Base-by-base conservation (phyloP, 768 basidiomycete genomes). In the Chalciporus pseudorubinellus region DNA sequence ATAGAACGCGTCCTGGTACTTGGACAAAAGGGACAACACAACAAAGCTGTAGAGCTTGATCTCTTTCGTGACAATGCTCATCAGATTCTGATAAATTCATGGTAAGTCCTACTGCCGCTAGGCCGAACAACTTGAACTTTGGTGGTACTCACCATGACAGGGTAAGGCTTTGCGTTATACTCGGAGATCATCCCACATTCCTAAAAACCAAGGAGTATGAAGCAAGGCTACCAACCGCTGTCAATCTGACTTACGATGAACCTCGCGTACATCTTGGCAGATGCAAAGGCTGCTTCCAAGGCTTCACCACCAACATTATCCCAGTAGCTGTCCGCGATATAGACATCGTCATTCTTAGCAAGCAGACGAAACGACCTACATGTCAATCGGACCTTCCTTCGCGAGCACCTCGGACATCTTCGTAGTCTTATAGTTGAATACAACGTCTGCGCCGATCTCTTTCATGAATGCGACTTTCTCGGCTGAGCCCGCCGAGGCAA, bases 381-480 rank as follows among this genome's bases (percentile, higher is more conserved):
- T n/a, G n/a, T n/a, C n/a, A n/a, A n/a, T n/a, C n/a, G n/a, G 79
- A 6, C 85, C 84, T 59, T 87, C 76, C 50, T 75, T 73, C 51
- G 65, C 56, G 22, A 90, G 70, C 4, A 85, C 73, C 18, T 83
- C 77, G 2, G 58, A 59, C 0, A 78, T 81, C 39, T 73, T 70
- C 2, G 72, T 71, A 0, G 76, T 87, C 72, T 89, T 85, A 69
- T 86, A 87, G 67, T 89, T 87, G 73, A 87, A 88, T 2, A 75
- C 82, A 13, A 84, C 75, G 55, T 90, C 86, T 0, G 79, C 79
- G 1, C 85, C 86, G n/a, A n/a, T n/a, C n/a, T n/a, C n/a, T n/a
- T n/a, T n/a, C n/a, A n/a, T n/a, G n/a, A n/a, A n/a, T n/a, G 71
- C 65, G 7, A 89, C 84, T 67, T 90, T 90, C 44, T 85, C 82